Conservation (phyloP, 805 yeast species). For the Metschnikowia bowlesiae region DNA sequence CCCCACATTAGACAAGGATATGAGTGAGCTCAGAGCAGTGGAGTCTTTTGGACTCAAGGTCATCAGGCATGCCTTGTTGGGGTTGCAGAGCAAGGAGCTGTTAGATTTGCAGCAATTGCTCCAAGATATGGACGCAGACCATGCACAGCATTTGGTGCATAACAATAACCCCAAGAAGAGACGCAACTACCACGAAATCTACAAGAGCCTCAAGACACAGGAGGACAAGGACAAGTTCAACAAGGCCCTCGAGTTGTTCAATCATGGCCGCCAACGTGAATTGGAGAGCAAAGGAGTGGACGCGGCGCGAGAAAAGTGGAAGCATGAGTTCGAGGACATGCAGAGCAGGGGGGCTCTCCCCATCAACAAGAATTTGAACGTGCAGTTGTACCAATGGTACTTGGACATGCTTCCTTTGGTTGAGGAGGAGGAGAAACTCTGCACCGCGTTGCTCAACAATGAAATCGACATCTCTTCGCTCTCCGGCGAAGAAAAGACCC, state of each 20-base stretch:
- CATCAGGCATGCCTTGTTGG: constrained; percentile 66
- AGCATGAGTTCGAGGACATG: constrained; percentile 68
- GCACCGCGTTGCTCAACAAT: constrained; percentile 42
- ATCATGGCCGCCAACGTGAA: constrained; percentile 69
- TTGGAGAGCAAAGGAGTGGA: constrained; percentile 77
- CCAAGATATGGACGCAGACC: constrained; percentile 25
- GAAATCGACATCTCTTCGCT: constrained; percentile 10
- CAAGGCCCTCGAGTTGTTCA: constrained; percentile 60
- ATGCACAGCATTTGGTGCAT: constrained; percentile 24
- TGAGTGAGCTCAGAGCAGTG: constrained; percentile 57
- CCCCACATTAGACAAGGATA: constrained; percentile 50
- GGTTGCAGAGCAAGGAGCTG: constrained; percentile 22
- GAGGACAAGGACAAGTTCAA: constrained; percentile 53
- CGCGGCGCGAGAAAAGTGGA: constrained; percentile 88
- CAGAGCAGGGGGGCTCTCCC: constrained; percentile 53
- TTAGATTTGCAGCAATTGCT: constrained; percentile 25
- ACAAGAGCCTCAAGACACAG: constrained; percentile 44
- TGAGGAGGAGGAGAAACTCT: constrained; percentile 56
- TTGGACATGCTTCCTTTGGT: constrained; percentile 66
- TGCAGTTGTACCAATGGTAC: constrained; percentile 82
- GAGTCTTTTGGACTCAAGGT: constrained; percentile 74
- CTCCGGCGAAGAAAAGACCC: constrained; percentile 16
- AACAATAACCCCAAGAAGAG: constrained; percentile 33
- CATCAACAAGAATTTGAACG: constrained; percentile 59
- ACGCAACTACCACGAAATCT: constrained; percentile 66